phyloP scores from a whole-genome alignment of 208 protist species.

The Wallacemonas sp. region DNA sequence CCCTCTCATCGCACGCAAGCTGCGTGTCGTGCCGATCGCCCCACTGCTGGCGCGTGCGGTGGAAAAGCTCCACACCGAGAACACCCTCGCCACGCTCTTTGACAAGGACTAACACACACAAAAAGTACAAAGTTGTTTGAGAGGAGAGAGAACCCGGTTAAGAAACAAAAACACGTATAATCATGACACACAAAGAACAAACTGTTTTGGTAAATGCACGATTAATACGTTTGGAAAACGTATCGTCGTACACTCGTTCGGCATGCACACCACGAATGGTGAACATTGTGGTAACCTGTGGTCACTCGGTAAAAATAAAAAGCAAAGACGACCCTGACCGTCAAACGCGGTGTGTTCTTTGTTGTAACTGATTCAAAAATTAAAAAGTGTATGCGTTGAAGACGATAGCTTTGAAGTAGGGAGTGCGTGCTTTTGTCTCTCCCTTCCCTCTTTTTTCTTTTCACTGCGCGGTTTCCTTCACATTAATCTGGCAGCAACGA shows the following conservation, averaged over 20 bases:
- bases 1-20: slow-evolving; percentile 68
- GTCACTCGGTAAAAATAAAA: slow-evolving; percentile 29
- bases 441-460: no score
- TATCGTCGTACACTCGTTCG: no score
- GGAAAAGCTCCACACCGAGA: slow-evolving; percentile 89
- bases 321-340: slow-evolving; percentile 1
- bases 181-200: neutral
- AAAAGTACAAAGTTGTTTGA: no score
- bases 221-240: neutral
- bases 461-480: no score
- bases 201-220: neutral
- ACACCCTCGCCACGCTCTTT: slow-evolving; percentile 68
- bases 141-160: no score
- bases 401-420: no score
- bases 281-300: no score
- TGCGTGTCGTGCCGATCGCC: slow-evolving; percentile 82
- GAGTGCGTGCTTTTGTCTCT: no score
- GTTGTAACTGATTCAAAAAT: no score
- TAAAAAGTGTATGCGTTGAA: no score
- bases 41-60: slow-evolving; percentile 81
- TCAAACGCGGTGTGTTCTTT: neutral
- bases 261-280: no score
- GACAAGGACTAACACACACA: slow-evolving; percentile 57
- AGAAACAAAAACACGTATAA: neutral
- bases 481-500: no score